Conservation (phyloP, 1,284 basidiomycete genomes). For the Lignosus rhinocerotis region DNA sequence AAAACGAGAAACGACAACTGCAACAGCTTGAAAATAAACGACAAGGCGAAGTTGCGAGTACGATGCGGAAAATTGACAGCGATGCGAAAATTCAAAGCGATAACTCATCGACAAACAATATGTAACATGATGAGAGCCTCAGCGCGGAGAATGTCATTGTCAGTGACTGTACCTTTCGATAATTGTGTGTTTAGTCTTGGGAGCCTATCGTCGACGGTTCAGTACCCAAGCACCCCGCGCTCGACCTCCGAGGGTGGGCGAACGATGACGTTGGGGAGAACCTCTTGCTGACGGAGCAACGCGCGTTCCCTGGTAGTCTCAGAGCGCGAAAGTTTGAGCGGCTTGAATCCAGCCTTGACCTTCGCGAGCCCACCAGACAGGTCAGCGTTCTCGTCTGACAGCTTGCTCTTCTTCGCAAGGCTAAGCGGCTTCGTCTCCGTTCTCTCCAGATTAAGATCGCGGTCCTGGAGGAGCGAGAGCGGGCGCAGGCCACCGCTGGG, state of each 20-base stretch:
- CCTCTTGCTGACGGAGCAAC: constrained; percentile 41
- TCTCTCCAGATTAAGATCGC: constrained; percentile 42
- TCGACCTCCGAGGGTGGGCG: constrained; percentile 42
- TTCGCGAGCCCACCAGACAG: constrained; percentile 33
- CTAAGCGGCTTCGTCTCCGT: constrained; percentile 50
- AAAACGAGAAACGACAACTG: constrained; percentile 8
- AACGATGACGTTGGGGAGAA: constrained; percentile 46
- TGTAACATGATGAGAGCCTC: constrained; percentile 15
- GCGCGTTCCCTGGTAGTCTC: constrained; percentile 63
- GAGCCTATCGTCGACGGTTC: constrained; percentile 16
- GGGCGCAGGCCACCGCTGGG: constrained; percentile 50
- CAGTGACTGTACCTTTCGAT: constrained; percentile 19
- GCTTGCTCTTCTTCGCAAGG: constrained; percentile 50
- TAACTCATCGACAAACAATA: constrained; percentile 25
- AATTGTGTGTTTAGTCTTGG: constrained; percentile 7
- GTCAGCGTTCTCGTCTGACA: constrained; percentile 44
- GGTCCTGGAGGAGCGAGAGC: constrained; percentile 64
- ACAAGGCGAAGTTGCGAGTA: constrained; percentile 10
- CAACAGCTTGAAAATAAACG: constrained; percentile 7
- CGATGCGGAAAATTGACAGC: constrained; percentile 1
- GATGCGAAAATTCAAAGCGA: constrained; percentile 19
- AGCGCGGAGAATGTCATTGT: constrained; percentile 16
- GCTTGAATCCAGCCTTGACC: constrained; percentile 47
- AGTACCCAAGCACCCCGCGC: constrained; percentile 24
- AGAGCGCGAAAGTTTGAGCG: constrained; percentile 55